Conservation (phyloP, 495 filamentous ascomycete genomes). For the Xylona heveae region DNA sequence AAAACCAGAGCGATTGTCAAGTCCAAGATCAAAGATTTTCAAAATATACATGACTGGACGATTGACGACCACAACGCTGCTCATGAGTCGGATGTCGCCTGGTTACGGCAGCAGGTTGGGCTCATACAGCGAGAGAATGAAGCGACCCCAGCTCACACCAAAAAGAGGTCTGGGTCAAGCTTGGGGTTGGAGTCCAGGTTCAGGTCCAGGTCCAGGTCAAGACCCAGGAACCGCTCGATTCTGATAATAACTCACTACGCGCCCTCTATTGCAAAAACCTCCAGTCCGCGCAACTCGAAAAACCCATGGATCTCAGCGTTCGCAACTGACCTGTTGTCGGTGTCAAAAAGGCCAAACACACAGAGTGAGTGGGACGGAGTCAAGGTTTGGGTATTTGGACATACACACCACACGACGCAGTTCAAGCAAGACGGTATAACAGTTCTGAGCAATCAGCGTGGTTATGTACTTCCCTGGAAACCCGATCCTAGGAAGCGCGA, state of each 20-base stretch:
- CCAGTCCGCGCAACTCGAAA: conserved; percentile 19
- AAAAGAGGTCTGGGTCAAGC: no score
- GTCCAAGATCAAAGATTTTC: conserved; percentile 25
- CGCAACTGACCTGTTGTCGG: conserved; percentile 28
- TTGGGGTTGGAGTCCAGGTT: no score
- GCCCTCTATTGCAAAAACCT: conserved; percentile 21
- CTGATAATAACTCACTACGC: conserved; percentile 34
- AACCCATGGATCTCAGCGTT: conserved; percentile 25
- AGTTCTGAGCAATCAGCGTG: conserved; percentile 31
- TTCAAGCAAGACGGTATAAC: conserved; percentile 18
- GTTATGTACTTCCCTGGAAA: conserved; percentile 18
- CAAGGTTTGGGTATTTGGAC: conserved; percentile 29
- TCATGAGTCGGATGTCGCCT: conserved; percentile 22
- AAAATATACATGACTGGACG: conserved; percentile 26
- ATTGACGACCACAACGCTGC: conserved; percentile 23
- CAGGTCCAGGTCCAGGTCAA: no score
- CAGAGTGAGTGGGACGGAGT: conserved; percentile 10
- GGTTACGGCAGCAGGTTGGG: conserved; percentile 21
- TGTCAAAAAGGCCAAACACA: no score
- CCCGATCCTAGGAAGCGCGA: no score
- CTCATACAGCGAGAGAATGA: conserved; percentile 10
- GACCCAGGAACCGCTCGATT: conserved; percentile 14
- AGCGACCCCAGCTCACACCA: no score
- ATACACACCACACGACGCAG: conserved; percentile 27
- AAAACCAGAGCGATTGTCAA: conserved; percentile 16